Evolutionary conservation across 1,284 basidiomycete species (phyloP).

Genomic region (Amylostereum areolatum): DNA sequence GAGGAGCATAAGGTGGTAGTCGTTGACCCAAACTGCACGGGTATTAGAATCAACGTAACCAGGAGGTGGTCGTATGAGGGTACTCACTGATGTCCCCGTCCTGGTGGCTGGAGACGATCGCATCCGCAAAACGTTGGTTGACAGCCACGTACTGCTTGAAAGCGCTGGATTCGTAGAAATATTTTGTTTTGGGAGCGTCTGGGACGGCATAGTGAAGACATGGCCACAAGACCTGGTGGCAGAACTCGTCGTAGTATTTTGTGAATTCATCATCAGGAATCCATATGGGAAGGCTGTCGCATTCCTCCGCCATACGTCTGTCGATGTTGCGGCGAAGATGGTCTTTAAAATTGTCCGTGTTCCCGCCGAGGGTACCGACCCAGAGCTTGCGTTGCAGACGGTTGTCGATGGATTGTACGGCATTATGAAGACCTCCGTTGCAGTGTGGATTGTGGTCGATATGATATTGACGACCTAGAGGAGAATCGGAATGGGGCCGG

Average conservation of each 20-base stretch:
- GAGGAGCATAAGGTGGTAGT: constrained; percentile 83
- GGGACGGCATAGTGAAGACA: constrained; percentile 84
- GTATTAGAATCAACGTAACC: background rate
- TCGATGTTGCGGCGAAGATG: constrained; percentile 56
- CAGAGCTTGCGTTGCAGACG: constrained; percentile 56
- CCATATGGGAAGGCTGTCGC: constrained; percentile 71
- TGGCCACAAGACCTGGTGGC: constrained; percentile 87
- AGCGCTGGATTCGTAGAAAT: constrained; percentile 71
- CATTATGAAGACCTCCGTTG: constrained; percentile 79
- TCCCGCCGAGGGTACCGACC: constrained; percentile 75
- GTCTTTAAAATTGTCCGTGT: constrained; percentile 58
- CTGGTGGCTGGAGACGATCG: constrained; percentile 66
- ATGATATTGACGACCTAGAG: constrained; percentile 33
- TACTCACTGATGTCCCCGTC: constrained; percentile 73
- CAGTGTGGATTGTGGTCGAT: constrained; percentile 67
- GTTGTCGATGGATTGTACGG: constrained; percentile 58
- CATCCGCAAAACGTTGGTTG: constrained; percentile 79
- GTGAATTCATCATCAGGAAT: constrained; percentile 73
- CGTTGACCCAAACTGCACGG: constrained; percentile 65
- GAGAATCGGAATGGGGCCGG: constrained; percentile 14
- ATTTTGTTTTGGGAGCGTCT: constrained; percentile 78
- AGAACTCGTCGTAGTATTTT: constrained; percentile 81
- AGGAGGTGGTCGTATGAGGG: background rate
- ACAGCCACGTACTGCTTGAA: constrained; percentile 79
- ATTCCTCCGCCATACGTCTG: constrained; percentile 48